Percentiles rank a stretch among this genome's conserved stretches.
These are phyloP conservation scores for Starmerella bombi DNA, from an alignment of 805 yeast species.

Conservation along the genomic window DNA sequence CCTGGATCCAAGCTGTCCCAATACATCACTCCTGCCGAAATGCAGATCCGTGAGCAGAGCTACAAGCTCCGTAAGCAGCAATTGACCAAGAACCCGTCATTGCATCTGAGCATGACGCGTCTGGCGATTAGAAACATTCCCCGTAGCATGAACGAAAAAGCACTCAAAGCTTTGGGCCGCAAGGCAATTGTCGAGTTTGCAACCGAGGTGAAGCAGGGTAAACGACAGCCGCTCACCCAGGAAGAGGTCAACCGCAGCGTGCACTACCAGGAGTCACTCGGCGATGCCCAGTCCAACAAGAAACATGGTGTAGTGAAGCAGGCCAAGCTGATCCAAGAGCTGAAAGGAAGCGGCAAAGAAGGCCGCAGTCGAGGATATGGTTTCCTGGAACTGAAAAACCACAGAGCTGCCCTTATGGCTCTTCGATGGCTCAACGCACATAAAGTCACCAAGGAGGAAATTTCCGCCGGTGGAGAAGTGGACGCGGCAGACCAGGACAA, in stretches of 20 bases:
- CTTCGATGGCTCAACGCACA: constrained; percentile 95
- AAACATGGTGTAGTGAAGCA: constrained; percentile 86
- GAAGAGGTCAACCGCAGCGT: constrained; percentile 78
- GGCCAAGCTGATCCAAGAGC: constrained; percentile 85
- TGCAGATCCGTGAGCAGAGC: constrained; percentile 80
- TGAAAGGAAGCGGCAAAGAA: constrained; percentile 69
- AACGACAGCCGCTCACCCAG: constrained; percentile 73
- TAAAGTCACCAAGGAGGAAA: constrained; percentile 58
- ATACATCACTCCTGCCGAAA: constrained; percentile 51
- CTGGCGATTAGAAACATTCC: constrained; percentile 91
- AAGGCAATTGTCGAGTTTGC: constrained; percentile 93
- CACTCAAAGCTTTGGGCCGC: constrained; percentile 82
- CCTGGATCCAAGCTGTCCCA: constrained; percentile 67
- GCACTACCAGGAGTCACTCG: constrained; percentile 42
- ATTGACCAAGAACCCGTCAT: constrained; percentile 74
- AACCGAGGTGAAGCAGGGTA: constrained; percentile 59
- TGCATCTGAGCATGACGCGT: constrained; percentile 89
- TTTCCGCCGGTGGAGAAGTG: constrained; percentile 26
- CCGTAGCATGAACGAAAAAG: constrained; percentile 76
- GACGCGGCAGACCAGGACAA: constrained; percentile 22
- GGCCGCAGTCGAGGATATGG: constrained; percentile 98
- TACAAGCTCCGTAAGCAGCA: constrained; percentile 77
- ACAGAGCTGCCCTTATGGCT: constrained; percentile 86
- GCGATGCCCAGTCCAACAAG: constrained; percentile 46
- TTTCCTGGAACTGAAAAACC: constrained; percentile 84